Conservation (phyloP, 768 basidiomycete species). For the Podaxis sp. region DNA sequence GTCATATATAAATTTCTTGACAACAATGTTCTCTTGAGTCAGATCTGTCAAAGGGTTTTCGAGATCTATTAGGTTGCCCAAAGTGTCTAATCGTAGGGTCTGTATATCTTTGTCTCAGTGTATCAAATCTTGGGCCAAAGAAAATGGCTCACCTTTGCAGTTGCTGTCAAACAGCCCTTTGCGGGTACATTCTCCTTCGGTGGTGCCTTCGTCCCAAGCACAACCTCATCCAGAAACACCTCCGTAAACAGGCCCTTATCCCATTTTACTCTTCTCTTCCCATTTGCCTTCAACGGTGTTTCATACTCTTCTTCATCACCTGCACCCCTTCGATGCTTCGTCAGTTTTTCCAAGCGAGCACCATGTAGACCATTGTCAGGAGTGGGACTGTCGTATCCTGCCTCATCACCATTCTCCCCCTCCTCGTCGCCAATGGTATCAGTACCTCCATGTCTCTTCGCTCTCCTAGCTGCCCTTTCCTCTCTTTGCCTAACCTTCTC, state of each 20-base stretch:
- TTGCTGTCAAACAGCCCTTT: conserved; percentile 66
- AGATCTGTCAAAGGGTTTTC: conserved; percentile 54
- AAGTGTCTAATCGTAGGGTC: conserved; percentile 59
- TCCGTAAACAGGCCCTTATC: conserved; percentile 61
- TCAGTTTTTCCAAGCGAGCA: background rate
- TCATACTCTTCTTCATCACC: conserved; percentile 82
- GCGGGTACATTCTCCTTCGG: conserved; percentile 32
- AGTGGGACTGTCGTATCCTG: conserved; percentile 14
- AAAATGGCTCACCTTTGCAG: conserved; percentile 52
- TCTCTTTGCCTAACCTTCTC: conserved; percentile 49
- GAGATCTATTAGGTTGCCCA: conserved; percentile 66
- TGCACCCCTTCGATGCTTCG: conserved; percentile 55
- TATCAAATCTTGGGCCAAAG: background rate
- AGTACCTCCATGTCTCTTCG: conserved; percentile 36
- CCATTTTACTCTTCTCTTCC: conserved; percentile 71
- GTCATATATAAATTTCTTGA: conserved; percentile 81
- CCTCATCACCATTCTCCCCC: conserved; percentile 22
- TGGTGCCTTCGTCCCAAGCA: conserved; percentile 42
- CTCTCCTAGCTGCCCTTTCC: conserved; percentile 58
- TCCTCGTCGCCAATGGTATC: conserved; percentile 24
- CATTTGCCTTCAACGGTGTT: conserved; percentile 50
- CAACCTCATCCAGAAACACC: conserved; percentile 59
- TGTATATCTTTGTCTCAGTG: conserved; percentile 22
- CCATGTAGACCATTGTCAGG: background rate
- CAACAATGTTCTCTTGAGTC: conserved; percentile 58